phyloP scores from a whole-genome alignment of 192 early-diverging fungal species.

The Podila verticillata region DNA sequence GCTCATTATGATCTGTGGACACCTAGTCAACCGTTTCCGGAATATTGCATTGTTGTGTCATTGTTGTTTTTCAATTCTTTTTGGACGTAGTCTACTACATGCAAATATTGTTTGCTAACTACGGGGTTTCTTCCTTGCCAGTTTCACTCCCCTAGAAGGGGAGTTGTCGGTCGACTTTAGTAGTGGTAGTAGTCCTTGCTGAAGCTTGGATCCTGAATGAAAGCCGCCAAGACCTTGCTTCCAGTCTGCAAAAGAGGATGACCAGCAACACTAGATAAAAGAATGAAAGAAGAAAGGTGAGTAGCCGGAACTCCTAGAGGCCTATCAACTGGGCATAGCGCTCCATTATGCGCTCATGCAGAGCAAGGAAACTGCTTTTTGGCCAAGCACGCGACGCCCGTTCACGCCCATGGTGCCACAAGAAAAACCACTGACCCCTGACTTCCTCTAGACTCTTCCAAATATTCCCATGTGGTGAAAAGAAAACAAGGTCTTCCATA shows the following conservation, averaged over 20 bases:
- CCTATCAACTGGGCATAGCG: background rate
- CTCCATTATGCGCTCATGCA: background rate
- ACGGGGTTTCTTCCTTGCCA: background rate
- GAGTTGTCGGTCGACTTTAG: slow-evolving; percentile 18
- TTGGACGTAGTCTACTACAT: background rate
- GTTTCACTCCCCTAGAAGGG: background rate
- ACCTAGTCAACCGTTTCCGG: background rate
- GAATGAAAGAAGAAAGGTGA: background rate
- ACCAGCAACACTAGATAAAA: slow-evolving; percentile 76
- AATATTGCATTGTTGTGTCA: background rate
- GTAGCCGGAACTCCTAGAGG: background rate
- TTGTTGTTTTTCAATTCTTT: background rate
- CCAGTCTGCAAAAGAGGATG: slow-evolving; percentile 98
- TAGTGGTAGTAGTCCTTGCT: slow-evolving; percentile 78
- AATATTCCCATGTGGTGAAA: slow-evolving; percentile 10
- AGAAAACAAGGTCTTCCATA: slow-evolving; percentile 5
- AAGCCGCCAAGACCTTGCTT: slow-evolving; percentile 90
- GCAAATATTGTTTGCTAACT: background rate
- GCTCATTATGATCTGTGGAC: background rate
- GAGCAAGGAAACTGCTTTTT: background rate
- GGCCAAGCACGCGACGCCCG: background rate
- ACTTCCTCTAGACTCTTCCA: slow-evolving; percentile 28
- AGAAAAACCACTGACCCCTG: background rate
- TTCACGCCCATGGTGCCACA: background rate
- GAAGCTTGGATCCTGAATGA: slow-evolving; percentile 95